phyloP scores from a whole-genome alignment of 2,329 filamentous ascomycete species.

The Septoria petroselini region DNA sequence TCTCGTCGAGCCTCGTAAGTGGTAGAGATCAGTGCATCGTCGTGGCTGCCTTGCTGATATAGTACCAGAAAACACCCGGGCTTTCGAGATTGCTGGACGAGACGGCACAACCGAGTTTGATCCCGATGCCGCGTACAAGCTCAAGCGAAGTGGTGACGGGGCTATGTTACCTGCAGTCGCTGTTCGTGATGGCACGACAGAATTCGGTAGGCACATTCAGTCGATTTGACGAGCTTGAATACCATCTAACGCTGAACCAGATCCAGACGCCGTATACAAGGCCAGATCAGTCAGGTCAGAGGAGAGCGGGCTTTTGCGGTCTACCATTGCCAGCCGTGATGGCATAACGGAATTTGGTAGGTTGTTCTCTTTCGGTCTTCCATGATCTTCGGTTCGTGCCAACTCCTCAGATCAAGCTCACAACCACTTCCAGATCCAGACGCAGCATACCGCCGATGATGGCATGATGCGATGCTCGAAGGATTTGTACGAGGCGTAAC shows the following conservation, averaged over 20 bases:
- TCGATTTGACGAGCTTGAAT: background rate
- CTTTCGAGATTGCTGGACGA: conserved; percentile 6
- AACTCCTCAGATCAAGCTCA: background rate
- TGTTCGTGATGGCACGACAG: conserved; percentile 11
- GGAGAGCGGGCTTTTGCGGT: no score
- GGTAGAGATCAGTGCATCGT: background rate
- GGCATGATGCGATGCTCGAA: background rate
- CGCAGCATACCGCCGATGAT: conserved; percentile 4
- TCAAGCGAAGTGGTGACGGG: background rate
- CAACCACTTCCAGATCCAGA: background rate
- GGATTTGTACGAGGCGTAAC: background rate
- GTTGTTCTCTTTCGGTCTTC: background rate
- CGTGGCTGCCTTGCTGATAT: background rate
- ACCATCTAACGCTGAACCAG: conserved; percentile 3
- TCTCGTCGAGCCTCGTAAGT: conserved; percentile 16
- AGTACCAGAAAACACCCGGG: conserved; percentile 6
- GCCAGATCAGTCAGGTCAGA: background rate
- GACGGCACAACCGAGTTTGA: conserved; percentile 13
- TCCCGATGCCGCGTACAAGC: conserved; percentile 7
- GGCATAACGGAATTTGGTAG: conserved; percentile 18
- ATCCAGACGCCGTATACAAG: conserved; percentile 17
- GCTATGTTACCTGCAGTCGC: background rate
- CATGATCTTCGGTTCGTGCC: no score
- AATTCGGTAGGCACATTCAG: conserved; percentile 5
- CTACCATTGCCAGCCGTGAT: conserved; percentile 4